Base-by-base conservation (phyloP, 495 filamentous ascomycete genomes). In the Hypoxylon fragiforme region DNA sequence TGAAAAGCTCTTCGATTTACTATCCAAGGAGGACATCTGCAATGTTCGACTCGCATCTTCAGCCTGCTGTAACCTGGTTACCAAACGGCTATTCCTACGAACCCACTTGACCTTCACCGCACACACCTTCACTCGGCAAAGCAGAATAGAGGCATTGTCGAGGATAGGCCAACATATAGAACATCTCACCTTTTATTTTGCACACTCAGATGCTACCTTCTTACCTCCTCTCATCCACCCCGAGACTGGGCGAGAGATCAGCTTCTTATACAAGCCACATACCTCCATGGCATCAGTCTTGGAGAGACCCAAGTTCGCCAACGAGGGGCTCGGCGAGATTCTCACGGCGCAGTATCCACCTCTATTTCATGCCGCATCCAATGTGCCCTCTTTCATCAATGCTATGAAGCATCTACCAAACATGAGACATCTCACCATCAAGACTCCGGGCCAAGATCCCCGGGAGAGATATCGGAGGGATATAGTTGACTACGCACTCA, bases 321-420 rank as follows among this genome's bases (percentile, higher is more conserved):
- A 75, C 70, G 67, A 72, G 37, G 76, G 78, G 73, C 61, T 82
- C 62, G 81, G 84, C 77, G 85, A 90, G 63, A 71, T 91, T 38
- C 77, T 92, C 30, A 85, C 88, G 28, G 80, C 87, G 60, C 89
- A 92, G 66, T 92, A 90, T 60, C 85, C 87, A 28, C 85, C 89
- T 5, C 70, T 92, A 5, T 94, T 92, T 72, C 89, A 92, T 60
- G 85, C 88, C 3, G 88, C 89, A n/a, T 89, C 86, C 39, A 90
- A 94, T 60, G 82, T 91, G 9, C 78, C 86, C 3, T 84, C 87
- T 26, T 91, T 92, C 73, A 83, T 91, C 20, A 76, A 78, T 43
- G 86, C 86, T 36, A 78, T 92, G 57, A 76, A 77, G 13, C 67
- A 79, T 31, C 68, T 91, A 50, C 71, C 79, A 22, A 81, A 81